phyloP scores from a whole-genome alignment of 2,329 filamentous ascomycete genomes.

The Neopestalotiopsis rosae region DNA sequence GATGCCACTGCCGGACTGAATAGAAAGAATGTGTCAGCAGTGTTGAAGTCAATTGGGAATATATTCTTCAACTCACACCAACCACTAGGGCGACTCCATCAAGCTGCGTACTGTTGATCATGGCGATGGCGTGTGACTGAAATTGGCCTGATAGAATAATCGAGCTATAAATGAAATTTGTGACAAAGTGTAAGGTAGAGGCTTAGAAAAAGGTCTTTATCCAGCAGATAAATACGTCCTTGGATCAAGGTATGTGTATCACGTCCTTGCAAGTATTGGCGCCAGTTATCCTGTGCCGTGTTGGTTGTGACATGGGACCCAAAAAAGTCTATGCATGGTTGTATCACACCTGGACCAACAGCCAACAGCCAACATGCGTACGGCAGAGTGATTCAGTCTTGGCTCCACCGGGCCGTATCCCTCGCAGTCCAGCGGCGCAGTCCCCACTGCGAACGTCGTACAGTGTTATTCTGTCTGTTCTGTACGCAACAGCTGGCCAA shows the following conservation, averaged over 20 bases:
- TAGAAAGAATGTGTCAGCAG: not conserved
- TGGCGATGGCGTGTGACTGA: not conserved
- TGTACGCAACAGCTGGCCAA: too few species aligned
- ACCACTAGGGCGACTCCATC: not conserved
- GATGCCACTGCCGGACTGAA: slow-evolving; percentile 27
- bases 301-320: not conserved
- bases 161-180: not conserved
- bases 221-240: too few species aligned
- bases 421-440: too few species aligned
- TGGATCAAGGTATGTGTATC: slow-evolving; percentile 19
- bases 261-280: slow-evolving; percentile 21
- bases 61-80: not conserved
- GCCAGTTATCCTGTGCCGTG: not conserved
- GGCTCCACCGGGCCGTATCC: too few species aligned
- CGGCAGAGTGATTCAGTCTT: too few species aligned
- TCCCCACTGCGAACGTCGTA: too few species aligned
- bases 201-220: too few species aligned
- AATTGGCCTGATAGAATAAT: not conserved
- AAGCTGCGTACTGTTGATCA: not conserved
- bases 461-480: too few species aligned
- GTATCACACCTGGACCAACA: not conserved
- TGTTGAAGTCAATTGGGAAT: not conserved
- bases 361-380: not conserved
- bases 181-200: too few species aligned
- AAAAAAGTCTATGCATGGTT: not conserved